These are phyloP conservation scores for Streptanthus diversifolius DNA, from an alignment of 345 rosid genomes.

Conservation along the genomic window DNA sequence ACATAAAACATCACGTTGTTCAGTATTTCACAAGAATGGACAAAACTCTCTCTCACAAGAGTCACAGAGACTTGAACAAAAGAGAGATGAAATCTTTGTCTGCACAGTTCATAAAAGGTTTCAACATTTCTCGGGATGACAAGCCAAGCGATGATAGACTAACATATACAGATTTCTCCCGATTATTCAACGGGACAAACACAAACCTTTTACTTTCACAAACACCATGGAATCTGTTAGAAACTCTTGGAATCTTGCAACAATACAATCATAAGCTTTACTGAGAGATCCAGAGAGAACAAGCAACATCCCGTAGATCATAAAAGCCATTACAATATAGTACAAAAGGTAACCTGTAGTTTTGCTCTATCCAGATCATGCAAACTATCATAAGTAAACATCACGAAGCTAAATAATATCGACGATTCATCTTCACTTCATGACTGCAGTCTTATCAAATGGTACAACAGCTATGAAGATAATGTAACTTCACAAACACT, in stretches of 20 bases:
- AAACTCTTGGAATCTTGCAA: not conserved
- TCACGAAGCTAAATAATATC: not conserved
- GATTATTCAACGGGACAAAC: not conserved
- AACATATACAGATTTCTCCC: not conserved
- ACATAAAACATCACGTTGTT: not conserved
- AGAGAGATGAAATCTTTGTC: not conserved
- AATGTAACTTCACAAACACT: constrained; percentile 5
- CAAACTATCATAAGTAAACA: not conserved
- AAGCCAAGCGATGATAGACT: not conserved
- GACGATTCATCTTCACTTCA: not conserved
- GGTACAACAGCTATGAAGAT: not conserved
- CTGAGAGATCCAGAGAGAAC: not conserved
- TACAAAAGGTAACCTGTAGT: not conserved
- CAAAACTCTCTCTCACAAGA: too few species aligned
- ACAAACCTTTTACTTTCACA: not conserved
- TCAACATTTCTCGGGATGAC: not conserved
- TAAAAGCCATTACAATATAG: not conserved
- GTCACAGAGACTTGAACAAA: not conserved
- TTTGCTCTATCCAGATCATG: not conserved
- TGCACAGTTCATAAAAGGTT: not conserved
- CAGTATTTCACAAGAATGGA: too few species aligned
- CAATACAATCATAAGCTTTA: not conserved
- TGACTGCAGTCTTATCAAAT: not conserved
- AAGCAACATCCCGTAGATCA: not conserved
- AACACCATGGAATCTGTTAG: not conserved